Conservation (phyloP, 169 alveolate species). For the Cryptosporidium tyzzeri region DNA sequence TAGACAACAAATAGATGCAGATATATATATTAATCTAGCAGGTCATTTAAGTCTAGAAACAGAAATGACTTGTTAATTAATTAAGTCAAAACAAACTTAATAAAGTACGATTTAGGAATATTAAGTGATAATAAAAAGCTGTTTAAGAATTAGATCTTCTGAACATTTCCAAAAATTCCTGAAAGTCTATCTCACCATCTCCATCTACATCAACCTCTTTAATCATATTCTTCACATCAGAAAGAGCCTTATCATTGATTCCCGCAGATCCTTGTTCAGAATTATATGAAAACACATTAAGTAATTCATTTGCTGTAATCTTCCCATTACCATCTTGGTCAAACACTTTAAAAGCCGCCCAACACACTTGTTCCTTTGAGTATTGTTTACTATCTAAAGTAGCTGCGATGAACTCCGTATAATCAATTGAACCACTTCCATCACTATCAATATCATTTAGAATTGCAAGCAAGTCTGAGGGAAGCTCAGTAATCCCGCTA, state of each 20-base stretch:
- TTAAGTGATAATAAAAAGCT: not conserved
- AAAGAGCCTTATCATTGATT: slow-evolving; percentile 62
- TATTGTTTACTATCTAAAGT: slow-evolving; percentile 82
- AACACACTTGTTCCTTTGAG: slow-evolving; percentile 77
- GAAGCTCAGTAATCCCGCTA: slow-evolving; percentile 80
- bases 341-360: slow-evolving; percentile 85
- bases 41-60: not conserved
- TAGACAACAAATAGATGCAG: not conserved
- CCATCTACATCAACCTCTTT: slow-evolving; percentile 82
- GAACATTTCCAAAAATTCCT: slow-evolving; percentile 79
- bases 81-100: not conserved
- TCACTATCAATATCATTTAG: slow-evolving; percentile 88
- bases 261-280: slow-evolving; percentile 76
- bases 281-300: slow-evolving; percentile 80
- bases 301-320: slow-evolving; percentile 84
- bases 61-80: not conserved
- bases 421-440: slow-evolving; percentile 89
- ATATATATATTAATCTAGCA: slow-evolving; percentile 3
- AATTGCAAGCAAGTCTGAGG: slow-evolving; percentile 82
- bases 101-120: not conserved
- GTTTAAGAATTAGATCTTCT: slow-evolving; percentile 49
- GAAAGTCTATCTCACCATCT: slow-evolving; percentile 80
- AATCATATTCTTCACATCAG: slow-evolving; percentile 73
- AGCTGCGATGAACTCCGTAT: slow-evolving; percentile 87
- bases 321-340: slow-evolving; percentile 86